Conservation (phyloP, 805 yeast genomes). For the Spencermartinsiella europaea region DNA sequence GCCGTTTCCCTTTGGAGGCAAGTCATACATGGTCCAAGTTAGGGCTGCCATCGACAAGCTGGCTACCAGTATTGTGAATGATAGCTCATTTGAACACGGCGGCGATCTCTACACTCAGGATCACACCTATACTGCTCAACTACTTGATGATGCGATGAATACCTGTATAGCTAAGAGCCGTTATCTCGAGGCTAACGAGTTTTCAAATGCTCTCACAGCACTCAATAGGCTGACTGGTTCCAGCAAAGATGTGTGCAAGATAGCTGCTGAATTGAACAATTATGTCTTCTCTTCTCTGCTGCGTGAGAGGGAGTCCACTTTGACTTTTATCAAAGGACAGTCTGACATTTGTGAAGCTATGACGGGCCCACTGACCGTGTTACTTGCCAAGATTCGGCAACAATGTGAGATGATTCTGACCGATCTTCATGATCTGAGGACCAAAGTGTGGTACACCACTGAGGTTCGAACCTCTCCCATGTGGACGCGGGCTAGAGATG, state of each 20-base stretch:
- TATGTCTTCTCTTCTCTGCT: slow-evolving; percentile 12
- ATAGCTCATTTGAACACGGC: background rate
- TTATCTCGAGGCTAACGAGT: slow-evolving; percentile 19
- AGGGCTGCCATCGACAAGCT: slow-evolving; percentile 17
- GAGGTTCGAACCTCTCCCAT: slow-evolving; percentile 21
- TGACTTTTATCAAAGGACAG: slow-evolving; percentile 10
- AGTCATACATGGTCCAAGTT: slow-evolving; percentile 5
- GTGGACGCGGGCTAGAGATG: slow-evolving; percentile 25
- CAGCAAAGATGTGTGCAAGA: slow-evolving; percentile 1
- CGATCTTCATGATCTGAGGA: slow-evolving; percentile 17
- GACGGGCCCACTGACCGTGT: slow-evolving; percentile 13
- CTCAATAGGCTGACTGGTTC: slow-evolving; percentile 10
- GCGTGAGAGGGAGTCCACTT: slow-evolving; percentile 9
- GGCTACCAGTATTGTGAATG: slow-evolving; percentile 7
- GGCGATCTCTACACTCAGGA: background rate
- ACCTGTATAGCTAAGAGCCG: slow-evolving; percentile 14
- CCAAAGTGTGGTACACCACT: slow-evolving; percentile 25
- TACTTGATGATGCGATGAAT: slow-evolving; percentile 14
- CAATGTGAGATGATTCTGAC: slow-evolving; percentile 10
- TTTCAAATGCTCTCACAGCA: slow-evolving; percentile 14
- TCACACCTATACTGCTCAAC: slow-evolving; percentile 11
- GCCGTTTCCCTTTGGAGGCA: slow-evolving; percentile 6
- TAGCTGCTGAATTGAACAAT: slow-evolving; percentile 13
- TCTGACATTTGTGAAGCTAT: slow-evolving; percentile 9
- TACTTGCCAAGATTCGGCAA: slow-evolving; percentile 8